phyloP scores from a whole-genome alignment of 1,284 basidiomycete species.

The Tilletiopsis washingtonensis region DNA sequence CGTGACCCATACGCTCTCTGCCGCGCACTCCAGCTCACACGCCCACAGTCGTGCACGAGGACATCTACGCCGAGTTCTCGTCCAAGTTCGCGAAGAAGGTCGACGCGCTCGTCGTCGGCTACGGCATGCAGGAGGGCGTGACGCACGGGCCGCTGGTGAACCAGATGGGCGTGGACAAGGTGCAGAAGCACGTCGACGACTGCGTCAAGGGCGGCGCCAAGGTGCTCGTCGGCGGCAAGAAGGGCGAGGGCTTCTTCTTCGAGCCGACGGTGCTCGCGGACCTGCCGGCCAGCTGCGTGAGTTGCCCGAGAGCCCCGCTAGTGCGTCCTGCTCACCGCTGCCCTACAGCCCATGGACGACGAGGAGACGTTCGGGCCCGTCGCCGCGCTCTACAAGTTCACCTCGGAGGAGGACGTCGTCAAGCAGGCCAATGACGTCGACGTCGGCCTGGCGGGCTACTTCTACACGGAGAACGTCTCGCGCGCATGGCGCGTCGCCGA shows the following conservation, averaged over 20 bases:
- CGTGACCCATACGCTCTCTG: background rate
- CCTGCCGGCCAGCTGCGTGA: slow-evolving; percentile 59
- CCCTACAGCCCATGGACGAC: slow-evolving; percentile 28
- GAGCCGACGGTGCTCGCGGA: slow-evolving; percentile 81
- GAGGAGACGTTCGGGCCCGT: slow-evolving; percentile 48
- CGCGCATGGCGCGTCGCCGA: slow-evolving; percentile 97
- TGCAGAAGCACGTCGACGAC: slow-evolving; percentile 75
- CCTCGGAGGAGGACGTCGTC: slow-evolving; percentile 85
- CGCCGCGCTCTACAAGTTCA: slow-evolving; percentile 62
- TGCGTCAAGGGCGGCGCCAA: slow-evolving; percentile 75
- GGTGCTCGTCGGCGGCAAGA: slow-evolving; percentile 76
- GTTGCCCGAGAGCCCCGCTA: background rate
- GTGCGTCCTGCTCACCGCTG: background rate
- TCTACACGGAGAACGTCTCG: slow-evolving; percentile 63
- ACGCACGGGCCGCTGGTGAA: slow-evolving; percentile 95
- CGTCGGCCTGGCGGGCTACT: slow-evolving; percentile 66
- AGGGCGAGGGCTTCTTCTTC: slow-evolving; percentile 62
- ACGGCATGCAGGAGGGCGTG: slow-evolving; percentile 65
- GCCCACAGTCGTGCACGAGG: slow-evolving; percentile 55
- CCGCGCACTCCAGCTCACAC: slow-evolving; percentile 37
- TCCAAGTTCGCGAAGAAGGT: slow-evolving; percentile 73
- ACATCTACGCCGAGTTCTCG: slow-evolving; percentile 71
- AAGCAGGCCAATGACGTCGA: slow-evolving; percentile 73
- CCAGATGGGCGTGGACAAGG: slow-evolving; percentile 74
- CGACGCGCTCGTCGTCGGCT: slow-evolving; percentile 79